Base-by-base conservation (phyloP, 345 rosid species). In the Cardiospermum halicacabum region DNA sequence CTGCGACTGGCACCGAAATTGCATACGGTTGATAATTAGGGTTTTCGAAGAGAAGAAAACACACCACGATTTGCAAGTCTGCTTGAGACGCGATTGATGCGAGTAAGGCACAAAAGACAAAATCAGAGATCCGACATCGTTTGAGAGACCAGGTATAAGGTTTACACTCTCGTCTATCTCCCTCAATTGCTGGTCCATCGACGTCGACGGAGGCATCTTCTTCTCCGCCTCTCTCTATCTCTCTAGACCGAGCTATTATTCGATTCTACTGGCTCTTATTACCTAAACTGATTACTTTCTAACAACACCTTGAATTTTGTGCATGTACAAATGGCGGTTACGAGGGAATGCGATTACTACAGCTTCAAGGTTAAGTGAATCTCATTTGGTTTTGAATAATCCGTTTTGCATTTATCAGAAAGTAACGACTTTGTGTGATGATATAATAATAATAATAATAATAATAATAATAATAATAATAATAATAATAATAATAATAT, bases 81-180 rank as follows among this genome's bases (percentile, higher is more conserved):
- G 58, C 72, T 86, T 92, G 78, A 89, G 78, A 16, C 97, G 93
- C 53, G 81, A 64, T 53, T 86, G 93, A 77, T 89, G 87, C 2
- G 91, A 75, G 73, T 86, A 84, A 1, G 96, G 98, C 55, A 91
- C 47, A 70, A 73, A 75, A 65, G 93, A 83, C 21, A 91, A 84
- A 58, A 86, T 80, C 42, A 72, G 56, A 9, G 78, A 77, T 10
- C 80, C 82, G 50, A 91, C 69, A 62, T 91, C 96, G 79, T 84
- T 78, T 6, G 96, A 89, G 15, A 91, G 77, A 50, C 93, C 93
- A 4, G 97, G 97, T 39, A 91, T 80, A 30, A 91, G 79, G 56
- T 80, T 63, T 42, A 31, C 71, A 58, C 69, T 60, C 27, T 78
- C 85, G 40, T 69, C 78, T 53, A 80, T 27, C 9, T 22, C 57